Evolutionary conservation across 345 rosid species (phyloP).

Genomic region (Citropsis articulata): DNA sequence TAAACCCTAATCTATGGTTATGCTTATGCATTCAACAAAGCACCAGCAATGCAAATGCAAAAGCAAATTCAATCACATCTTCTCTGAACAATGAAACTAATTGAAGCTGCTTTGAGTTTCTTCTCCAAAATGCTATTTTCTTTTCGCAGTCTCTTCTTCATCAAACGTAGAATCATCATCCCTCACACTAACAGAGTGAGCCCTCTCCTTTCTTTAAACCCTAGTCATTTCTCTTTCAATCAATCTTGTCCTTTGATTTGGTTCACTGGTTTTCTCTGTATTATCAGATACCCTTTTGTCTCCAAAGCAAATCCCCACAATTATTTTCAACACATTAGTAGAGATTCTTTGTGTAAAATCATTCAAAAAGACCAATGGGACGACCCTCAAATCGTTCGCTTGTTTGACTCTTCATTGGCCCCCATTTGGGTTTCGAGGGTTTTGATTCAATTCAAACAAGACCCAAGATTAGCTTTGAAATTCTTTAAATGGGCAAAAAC

Average conservation of each 20-base stretch:
- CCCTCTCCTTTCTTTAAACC: slow-evolving; percentile 28
- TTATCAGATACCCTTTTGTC: slow-evolving; percentile 44
- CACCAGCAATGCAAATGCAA: not conserved
- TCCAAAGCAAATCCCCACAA: slow-evolving; percentile 17
- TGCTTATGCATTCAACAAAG: too few relatives aligned
- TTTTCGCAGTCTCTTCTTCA: slow-evolving; percentile 40
- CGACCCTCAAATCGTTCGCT: slow-evolving; percentile 30
- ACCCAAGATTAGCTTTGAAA: slow-evolving; percentile 54
- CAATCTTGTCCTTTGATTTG: slow-evolving; percentile 38
- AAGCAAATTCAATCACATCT: not conserved
- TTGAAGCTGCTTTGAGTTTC: slow-evolving; percentile 20
- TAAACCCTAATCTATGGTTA: too few relatives aligned
- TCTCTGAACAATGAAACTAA: slow-evolving; percentile 30
- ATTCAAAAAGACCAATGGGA: slow-evolving; percentile 45
- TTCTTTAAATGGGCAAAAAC: slow-evolving; percentile 61
- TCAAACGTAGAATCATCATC: slow-evolving; percentile 34
- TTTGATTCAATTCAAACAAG: slow-evolving; percentile 43
- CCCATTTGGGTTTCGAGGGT: slow-evolving; percentile 53
- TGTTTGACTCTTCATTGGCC: slow-evolving; percentile 36
- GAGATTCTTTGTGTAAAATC: slow-evolving; percentile 36
- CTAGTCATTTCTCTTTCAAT: slow-evolving; percentile 15
- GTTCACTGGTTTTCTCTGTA: slow-evolving; percentile 45
- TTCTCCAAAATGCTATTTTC: slow-evolving; percentile 47
- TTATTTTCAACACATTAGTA: slow-evolving; percentile 21
- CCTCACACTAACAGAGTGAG: slow-evolving; percentile 29